Evolutionary conservation across 2,329 filamentous ascomycete species (phyloP).

Genomic region (Coleophoma cylindrospora): DNA sequence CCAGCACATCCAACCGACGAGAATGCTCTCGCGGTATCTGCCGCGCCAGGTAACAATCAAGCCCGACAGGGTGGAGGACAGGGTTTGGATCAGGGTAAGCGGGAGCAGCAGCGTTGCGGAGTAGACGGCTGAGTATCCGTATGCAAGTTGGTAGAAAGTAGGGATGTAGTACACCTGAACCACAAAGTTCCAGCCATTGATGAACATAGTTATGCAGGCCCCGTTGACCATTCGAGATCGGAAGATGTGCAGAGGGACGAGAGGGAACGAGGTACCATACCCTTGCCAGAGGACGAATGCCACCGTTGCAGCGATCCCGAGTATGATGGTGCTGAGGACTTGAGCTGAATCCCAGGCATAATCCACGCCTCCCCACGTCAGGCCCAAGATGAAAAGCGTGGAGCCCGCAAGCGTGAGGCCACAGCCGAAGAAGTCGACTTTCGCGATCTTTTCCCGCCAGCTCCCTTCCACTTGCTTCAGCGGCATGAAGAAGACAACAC

Average conservation of each 20-base stretch:
- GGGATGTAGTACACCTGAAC: constrained; percentile 46
- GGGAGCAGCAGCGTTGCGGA: constrained; percentile 37
- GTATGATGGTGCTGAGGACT: constrained; percentile 44
- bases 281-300: constrained; percentile 4
- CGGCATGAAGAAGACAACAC: constrained; percentile 51
- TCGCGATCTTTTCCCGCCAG: constrained; percentile 43
- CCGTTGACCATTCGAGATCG: constrained; percentile 46
- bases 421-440: constrained; percentile 5
- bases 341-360: constrained; percentile 48
- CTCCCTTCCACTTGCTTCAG: constrained; percentile 47
- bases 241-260: constrained; percentile 41
- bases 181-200: constrained; percentile 55
- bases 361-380: constrained; percentile 53
- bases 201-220: constrained; percentile 49
- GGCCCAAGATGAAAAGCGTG: constrained; percentile 35
- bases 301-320: constrained; percentile 30
- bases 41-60: constrained; percentile 47
- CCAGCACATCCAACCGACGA: constrained; percentile 48
- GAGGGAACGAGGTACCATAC: background rate
- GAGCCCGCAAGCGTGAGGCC: constrained; percentile 40
- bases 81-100: constrained; percentile 37
- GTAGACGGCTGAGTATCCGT: constrained; percentile 36
- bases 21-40: constrained; percentile 47
- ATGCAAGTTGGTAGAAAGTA: constrained; percentile 34
- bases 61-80: constrained; percentile 44